Percentiles rank a stretch among this genome's conserved stretches.
Conservation (phyloP, 2,329 filamentous ascomycete species). For the Gnomoniopsis smithogilvyi region DNA sequence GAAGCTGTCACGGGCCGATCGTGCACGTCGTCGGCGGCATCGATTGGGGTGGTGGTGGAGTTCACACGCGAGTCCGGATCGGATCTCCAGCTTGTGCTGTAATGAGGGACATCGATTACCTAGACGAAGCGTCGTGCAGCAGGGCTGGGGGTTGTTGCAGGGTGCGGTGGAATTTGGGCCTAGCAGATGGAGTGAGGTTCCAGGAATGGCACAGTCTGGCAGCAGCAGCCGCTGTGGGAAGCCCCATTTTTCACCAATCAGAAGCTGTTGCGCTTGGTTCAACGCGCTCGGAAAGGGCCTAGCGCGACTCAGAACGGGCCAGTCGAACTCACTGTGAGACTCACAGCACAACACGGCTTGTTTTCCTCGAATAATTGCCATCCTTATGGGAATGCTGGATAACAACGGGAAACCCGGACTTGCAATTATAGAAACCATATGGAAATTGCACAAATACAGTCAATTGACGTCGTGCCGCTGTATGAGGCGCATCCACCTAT, state of each 20-base stretch:
- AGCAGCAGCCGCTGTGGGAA: background rate
- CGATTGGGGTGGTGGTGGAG: background rate
- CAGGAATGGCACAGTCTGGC: conserved; percentile 1
- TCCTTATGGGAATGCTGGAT: no score
- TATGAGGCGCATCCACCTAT: no score
- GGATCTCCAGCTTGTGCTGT: no score
- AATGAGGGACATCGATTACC: background rate
- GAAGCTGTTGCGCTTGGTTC: background rate
- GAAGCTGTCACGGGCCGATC: background rate
- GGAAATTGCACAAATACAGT: no score
- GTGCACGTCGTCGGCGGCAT: background rate
- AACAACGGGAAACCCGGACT: no score
- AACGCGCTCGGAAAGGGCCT: conserved; percentile 1
- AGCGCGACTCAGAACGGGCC: conserved; percentile 10
- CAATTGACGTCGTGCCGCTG: no score
- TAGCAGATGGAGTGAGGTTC: background rate
- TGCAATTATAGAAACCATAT: no score
- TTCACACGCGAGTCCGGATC: background rate
- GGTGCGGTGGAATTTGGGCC: no score
- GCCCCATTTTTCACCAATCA: conserved; percentile 5
- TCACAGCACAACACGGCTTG: no score
- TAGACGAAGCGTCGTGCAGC: background rate
- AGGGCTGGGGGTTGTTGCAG: background rate
- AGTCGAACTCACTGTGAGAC: conserved; percentile 4
- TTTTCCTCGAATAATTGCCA: no score